Percentiles rank a stretch among this genome's conserved stretches.
These are phyloP conservation scores for Endocalyx cinctus DNA, from an alignment of 2,329 filamentous ascomycete species.

Conservation along the genomic window DNA sequence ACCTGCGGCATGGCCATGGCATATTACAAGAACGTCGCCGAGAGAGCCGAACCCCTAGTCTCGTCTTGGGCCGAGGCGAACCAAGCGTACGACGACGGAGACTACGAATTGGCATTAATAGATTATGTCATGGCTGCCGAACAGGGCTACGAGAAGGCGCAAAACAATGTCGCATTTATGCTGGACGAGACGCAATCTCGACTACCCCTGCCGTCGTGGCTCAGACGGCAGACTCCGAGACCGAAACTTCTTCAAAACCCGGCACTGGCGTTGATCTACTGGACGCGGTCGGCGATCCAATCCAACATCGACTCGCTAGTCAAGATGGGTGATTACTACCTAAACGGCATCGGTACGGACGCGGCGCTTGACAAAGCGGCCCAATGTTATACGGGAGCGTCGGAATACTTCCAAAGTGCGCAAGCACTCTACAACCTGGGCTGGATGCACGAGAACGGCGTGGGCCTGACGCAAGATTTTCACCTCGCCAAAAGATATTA, in stretches of 20 bases:
- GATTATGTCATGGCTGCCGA: constrained; percentile 84
- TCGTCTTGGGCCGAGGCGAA: constrained; percentile 83
- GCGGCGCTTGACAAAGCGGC: constrained; percentile 79
- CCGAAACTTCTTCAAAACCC: constrained; percentile 46
- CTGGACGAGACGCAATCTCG: constrained; percentile 69
- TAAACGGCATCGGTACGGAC: constrained; percentile 70
- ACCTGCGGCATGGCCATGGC: constrained; percentile 71
- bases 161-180: constrained; percentile 85
- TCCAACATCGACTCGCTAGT: constrained; percentile 89
- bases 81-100: constrained; percentile 71
- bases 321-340: constrained; percentile 98
- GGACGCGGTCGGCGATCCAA: constrained; percentile 91
- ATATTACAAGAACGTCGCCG: constrained; percentile 79
- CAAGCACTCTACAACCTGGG: constrained; percentile 96
- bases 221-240: constrained; percentile 38
- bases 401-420: constrained; percentile 85
- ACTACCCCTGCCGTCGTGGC: constrained; percentile 50
- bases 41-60: constrained; percentile 66
- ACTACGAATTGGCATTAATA: constrained; percentile 74
- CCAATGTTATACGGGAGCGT: constrained; percentile 86
- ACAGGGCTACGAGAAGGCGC: constrained; percentile 83
- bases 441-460: constrained; percentile 98
- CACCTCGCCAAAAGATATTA: constrained; percentile 97
- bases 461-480: constrained; percentile 90
- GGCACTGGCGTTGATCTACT: constrained; percentile 76